A percentile compares a stretch with the other conserved stretches of the same genome.
phyloP scores from a whole-genome alignment of 1,139 yeast species.

The Yarrowia galli region DNA sequence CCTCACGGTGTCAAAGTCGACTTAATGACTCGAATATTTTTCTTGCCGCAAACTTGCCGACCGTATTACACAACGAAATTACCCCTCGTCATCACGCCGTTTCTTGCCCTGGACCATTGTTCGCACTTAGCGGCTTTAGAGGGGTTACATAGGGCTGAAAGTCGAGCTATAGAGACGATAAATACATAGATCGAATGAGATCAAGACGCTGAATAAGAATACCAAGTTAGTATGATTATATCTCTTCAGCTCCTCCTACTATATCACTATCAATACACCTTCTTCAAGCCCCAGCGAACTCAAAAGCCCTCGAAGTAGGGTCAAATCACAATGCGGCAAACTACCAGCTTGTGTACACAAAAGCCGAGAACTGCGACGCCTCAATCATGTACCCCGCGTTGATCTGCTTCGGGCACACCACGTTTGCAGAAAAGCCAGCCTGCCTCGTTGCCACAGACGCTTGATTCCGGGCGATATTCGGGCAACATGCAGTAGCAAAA shows the following conservation, averaged over 20 bases:
- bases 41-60: conserved; percentile 5
- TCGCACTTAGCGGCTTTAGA: conserved; percentile 9
- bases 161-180: too few species aligned
- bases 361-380: conserved; percentile 1
- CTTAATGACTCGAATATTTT: neutral
- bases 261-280: neutral
- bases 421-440: conserved; percentile 18
- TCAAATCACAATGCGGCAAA: neutral
- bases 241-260: neutral
- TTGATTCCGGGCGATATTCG: conserved; percentile 21
- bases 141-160: conserved; percentile 36
- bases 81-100: conserved; percentile 21
- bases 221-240: too few species aligned
- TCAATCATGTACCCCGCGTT: conserved; percentile 8
- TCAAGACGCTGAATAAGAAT: neutral
- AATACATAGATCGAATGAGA: neutral
- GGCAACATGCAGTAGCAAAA: conserved; percentile 22
- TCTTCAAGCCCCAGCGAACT: neutral
- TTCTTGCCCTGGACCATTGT: conserved; percentile 15
- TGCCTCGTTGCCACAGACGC: neutral
- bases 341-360: neutral
- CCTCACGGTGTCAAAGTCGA: neutral
- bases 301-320: conserved; percentile 14
- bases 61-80: conserved; percentile 19
- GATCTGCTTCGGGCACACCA: neutral